Conservation (phyloP, 495 filamentous ascomycete genomes). For the Letharia columbiana region DNA sequence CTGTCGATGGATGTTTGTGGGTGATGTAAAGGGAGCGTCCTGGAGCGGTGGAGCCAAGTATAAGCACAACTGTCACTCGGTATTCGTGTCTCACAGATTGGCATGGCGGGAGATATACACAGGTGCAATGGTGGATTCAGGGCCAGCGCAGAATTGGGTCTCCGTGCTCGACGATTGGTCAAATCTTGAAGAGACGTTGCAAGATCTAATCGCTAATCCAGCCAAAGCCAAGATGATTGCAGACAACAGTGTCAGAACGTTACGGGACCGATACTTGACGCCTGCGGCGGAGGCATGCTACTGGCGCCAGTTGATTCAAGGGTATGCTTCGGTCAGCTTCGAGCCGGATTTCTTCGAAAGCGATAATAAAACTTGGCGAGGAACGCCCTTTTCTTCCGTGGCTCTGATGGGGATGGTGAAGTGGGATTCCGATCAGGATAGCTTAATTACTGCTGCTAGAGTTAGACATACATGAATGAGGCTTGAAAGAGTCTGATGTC, state of each 20-base stretch:
- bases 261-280: conserved; percentile 52
- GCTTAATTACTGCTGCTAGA: background rate
- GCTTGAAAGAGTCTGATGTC: background rate
- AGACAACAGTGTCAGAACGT: conserved; percentile 44
- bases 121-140: conserved; percentile 33
- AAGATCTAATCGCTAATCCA: conserved; percentile 42
- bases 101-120: conserved; percentile 38
- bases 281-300: conserved; percentile 54
- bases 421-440: conserved; percentile 7
- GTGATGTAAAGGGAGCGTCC: conserved; percentile 48
- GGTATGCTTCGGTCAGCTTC: conserved; percentile 41
- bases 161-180: conserved; percentile 47
- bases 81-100: conserved; percentile 42
- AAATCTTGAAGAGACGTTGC: conserved; percentile 45
- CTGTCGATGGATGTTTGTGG: conserved; percentile 51
- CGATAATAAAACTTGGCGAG: conserved; percentile 30
- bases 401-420: conserved; percentile 18
- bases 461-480: background rate
- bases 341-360: conserved; percentile 34
- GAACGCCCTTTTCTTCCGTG: conserved; percentile 34
- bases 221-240: conserved; percentile 47
- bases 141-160: conserved; percentile 53
- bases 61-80: conserved; percentile 50
- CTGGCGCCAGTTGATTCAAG: conserved; percentile 46
- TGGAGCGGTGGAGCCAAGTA: conserved; percentile 55